Evolutionary conservation across 2,329 filamentous ascomycete genomes (phyloP), one percentile per base, ranked within the genome.

Genomic region (Madurella fahalii): DNA sequence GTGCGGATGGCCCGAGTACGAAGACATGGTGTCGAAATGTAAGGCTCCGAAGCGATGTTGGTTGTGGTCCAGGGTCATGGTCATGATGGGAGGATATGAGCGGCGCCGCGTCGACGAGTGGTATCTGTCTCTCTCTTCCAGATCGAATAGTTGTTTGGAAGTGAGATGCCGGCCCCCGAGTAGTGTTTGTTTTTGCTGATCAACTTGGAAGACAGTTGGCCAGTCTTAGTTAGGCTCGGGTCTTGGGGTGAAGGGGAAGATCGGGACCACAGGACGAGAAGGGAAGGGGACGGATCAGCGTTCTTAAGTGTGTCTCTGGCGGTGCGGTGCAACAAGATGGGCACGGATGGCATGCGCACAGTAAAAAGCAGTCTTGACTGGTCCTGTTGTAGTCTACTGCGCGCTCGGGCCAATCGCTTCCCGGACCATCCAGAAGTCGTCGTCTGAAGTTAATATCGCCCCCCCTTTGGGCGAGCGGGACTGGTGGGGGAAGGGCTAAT

Each of bases 11-110:
- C 79, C 68, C 66, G 78, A 70, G 73, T 89, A 90, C 64, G 74
- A 72, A 70, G 88, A 84, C 79, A 91, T 85, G 71, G 83, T 80
- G 71, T 93, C 89, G 78, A 93, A 94, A 72, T 83, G 84, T 77
- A 95, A 74, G 70, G 81, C 82, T 68, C 82, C 89, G 76, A 87
- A 89, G 71, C 84, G 83, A 77, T 85, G 89, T 76, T 93, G 90
- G 72, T 91, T 89, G 68, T 56, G 53, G 25, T 85, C 90, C 78
- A 96, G 84, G 73, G 92, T 89, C 90, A 96, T 95, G 76, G 90
- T 94, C 91, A 96, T 96, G 72, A 73, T 84, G 75, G 63, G 48
- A 30, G 50, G 40, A 31, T 40, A 39, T 42, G 39, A 50, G 49
- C 37, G 53, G 55, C 54, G 52, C 16, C 40, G n/a, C n/a, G 46